A percentile compares a stretch with the other conserved stretches of the same genome.
Conservation (phyloP, 805 yeast genomes). For the Metschnikowia anglica region DNA sequence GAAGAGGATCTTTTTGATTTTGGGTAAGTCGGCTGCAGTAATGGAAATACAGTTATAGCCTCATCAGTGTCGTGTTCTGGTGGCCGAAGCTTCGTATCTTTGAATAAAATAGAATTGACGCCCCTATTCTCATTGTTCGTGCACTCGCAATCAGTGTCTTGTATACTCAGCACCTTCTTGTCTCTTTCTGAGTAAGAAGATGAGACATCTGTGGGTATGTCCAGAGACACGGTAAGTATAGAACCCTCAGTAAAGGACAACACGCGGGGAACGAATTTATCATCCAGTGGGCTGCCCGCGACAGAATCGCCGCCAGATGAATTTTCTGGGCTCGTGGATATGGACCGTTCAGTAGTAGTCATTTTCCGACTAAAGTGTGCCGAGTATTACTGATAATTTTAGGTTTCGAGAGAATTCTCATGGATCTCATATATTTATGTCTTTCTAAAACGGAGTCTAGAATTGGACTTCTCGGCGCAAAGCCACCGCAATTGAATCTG, state of each 20-base stretch:
- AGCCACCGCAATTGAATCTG: too few relatives aligned
- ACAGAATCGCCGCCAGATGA: constrained; percentile 1
- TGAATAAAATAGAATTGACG: neutral
- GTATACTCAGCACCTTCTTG: neutral
- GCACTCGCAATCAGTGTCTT: neutral
- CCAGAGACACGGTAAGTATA: constrained; percentile 1
- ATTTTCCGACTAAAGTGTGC: neutral
- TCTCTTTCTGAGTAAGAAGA: neutral
- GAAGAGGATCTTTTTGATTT: constrained; percentile 38
- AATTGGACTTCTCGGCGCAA: too few relatives aligned
- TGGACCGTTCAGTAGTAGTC: constrained; percentile 2
- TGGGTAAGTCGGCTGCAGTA: neutral
- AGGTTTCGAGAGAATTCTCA: neutral
- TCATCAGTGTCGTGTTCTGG: neutral
- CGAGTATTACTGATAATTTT: neutral
- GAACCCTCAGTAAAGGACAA: neutral
- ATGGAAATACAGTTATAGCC: neutral
- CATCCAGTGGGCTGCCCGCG: neutral
- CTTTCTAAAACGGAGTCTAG: too few relatives aligned
- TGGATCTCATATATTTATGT: neutral
- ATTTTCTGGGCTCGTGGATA: constrained; percentile 1
- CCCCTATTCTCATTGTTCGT: neutral
- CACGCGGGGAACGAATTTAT: constrained; percentile 1
- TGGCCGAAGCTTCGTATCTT: neutral
- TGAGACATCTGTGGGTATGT: neutral